Percentiles rank a stretch among this genome's conserved stretches.
Evolutionary conservation across 371 early-diverging fungal species (phyloP).

Genomic region (Mortierella sp.): DNA sequence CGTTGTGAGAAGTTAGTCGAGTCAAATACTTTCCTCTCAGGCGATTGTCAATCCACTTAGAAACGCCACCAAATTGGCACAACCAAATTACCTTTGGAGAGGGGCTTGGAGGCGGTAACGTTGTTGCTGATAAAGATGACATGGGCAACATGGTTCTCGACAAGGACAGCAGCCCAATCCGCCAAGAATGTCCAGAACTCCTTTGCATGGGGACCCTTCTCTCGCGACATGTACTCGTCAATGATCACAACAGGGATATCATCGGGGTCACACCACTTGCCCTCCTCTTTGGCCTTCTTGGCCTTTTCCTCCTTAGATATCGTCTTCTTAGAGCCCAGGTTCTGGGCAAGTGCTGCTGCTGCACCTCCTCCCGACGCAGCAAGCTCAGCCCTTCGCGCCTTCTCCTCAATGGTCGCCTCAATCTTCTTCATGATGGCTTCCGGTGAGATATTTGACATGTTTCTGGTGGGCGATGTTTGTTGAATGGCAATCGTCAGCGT

Average conservation of each 20-base stretch:
- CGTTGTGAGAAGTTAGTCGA: not conserved
- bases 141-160: conserved; percentile 87
- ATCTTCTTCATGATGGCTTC: conserved; percentile 58
- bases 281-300: conserved; percentile 32
- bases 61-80: not conserved
- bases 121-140: conserved; percentile 91
- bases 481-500: conserved; percentile 68
- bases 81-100: conserved; percentile 71
- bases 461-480: conserved; percentile 42
- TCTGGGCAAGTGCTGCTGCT: conserved; percentile 19
- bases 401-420: conserved; percentile 41
- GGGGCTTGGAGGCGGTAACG: conserved; percentile 75
- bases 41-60: not conserved
- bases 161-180: conserved; percentile 82
- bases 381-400: conserved; percentile 58
- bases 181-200: conserved; percentile 80
- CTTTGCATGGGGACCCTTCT: conserved; percentile 66
- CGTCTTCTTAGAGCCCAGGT: not conserved
- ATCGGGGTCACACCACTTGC: conserved; percentile 58
- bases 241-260: conserved; percentile 91
- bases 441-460: conserved; percentile 50
- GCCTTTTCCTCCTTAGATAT: conserved; percentile 13
- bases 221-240: conserved; percentile 86
- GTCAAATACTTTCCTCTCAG: not conserved
- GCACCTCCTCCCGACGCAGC: conserved; percentile 15